Percentiles rank a stretch among this genome's conserved stretches.
phyloP scores from a whole-genome alignment of 208 protist genomes.

The Leishmania tropica region DNA sequence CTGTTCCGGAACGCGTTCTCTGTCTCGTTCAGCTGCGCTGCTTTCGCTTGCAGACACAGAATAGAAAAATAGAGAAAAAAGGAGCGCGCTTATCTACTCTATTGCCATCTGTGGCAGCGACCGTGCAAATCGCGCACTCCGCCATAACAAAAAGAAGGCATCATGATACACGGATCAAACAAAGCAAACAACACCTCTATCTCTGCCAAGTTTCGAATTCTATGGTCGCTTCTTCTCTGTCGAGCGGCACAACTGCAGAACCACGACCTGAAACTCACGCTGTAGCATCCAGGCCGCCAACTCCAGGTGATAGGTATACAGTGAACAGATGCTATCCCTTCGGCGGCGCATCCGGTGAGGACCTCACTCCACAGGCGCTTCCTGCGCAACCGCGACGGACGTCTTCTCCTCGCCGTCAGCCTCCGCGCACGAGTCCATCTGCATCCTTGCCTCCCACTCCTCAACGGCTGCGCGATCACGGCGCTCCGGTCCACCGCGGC shows the following conservation, averaged over 20 bases:
- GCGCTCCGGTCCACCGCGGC: conserved; percentile 55
- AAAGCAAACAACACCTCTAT: neutral
- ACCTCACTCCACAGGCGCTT: neutral
- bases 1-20: too few relatives aligned
- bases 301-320: neutral
- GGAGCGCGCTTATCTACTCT: neutral
- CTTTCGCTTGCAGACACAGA: neutral
- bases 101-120: neutral
- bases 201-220: neutral
- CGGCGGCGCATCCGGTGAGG: neutral
- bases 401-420: conserved; percentile 12
- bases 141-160: neutral
- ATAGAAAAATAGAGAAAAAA: neutral
- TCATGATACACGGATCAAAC: neutral
- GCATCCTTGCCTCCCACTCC: conserved; percentile 87
- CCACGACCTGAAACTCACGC: neutral
- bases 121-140: neutral
- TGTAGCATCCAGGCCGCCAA: neutral
- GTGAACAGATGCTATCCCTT: too few relatives aligned
- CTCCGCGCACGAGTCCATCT: conserved; percentile 38
- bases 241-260: neutral
- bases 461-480: conserved; percentile 77
- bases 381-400: neutral
- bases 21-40: neutral
- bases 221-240: neutral